A percentile compares a stretch with the other conserved stretches of the same genome.
These are phyloP conservation scores for Stylosanthes scabra DNA, from an alignment of 331 rosid genomes.

Conservation along the genomic window DNA sequence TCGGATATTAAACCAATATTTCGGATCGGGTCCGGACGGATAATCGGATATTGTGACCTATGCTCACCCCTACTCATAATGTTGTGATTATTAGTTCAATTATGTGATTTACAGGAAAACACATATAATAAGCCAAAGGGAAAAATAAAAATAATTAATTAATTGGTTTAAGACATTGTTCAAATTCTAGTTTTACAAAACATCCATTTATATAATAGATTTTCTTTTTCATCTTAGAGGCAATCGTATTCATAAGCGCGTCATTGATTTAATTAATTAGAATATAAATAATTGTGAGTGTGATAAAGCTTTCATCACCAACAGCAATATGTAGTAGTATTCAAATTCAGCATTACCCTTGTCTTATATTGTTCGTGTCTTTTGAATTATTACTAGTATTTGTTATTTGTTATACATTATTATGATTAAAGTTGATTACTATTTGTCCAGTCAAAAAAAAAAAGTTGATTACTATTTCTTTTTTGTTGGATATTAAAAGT, in stretches of 20 bases:
- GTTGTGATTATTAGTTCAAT: not conserved
- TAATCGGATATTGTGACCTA: too few relatives aligned
- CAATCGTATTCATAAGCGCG: too few relatives aligned
- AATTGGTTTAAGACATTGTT: not conserved
- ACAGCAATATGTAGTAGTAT: not conserved
- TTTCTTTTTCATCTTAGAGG: not conserved
- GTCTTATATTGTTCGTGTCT: not conserved
- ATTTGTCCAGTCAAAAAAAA: too few relatives aligned
- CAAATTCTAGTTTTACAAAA: not conserved
- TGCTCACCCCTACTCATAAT: too few relatives aligned
- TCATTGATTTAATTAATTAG: too few relatives aligned
- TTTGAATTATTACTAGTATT: not conserved
- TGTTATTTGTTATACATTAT: too few relatives aligned
- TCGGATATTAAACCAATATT: too few relatives aligned
- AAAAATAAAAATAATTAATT: not conserved
- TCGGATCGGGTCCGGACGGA: too few relatives aligned
- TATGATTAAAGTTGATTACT: not conserved
- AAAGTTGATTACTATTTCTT: not conserved
- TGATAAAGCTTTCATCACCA: slow-evolving; percentile 13
- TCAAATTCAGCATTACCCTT: not conserved
- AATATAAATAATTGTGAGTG: slow-evolving; percentile 22
- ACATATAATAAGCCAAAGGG: not conserved
- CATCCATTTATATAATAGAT: not conserved
- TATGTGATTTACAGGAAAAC: not conserved
- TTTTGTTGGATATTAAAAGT: too few relatives aligned